Evolutionary conservation across 1,284 basidiomycete species (phyloP).

Genomic region (Marasmius sp.): DNA sequence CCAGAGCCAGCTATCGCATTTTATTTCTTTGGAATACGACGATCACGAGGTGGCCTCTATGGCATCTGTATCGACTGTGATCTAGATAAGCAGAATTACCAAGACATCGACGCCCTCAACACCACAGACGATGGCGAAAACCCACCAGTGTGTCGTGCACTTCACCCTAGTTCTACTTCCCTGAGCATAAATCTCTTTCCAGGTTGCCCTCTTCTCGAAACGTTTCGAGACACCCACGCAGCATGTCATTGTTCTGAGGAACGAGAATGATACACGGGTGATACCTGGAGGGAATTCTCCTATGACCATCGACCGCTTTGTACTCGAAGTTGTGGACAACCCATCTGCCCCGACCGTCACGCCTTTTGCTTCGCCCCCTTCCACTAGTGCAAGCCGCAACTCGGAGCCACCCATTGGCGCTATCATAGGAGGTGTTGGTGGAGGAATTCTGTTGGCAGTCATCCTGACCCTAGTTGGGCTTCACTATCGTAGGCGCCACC

Average conservation of each 20-base stretch:
- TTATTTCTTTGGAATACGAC: no score
- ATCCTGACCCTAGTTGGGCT: no score
- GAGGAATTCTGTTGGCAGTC: no score
- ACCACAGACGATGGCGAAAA: constrained; percentile 26
- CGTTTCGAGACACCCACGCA: not conserved
- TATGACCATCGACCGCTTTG: constrained; percentile 27
- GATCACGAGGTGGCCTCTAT: constrained; percentile 11
- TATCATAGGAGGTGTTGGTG: no score
- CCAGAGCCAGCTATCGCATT: no score
- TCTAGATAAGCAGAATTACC: constrained; percentile 22
- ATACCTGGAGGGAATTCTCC: constrained; percentile 22
- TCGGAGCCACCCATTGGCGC: no score
- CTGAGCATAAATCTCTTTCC: constrained; percentile 22
- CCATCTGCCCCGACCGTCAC: not conserved
- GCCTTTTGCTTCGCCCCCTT: no score
- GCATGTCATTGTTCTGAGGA: not conserved
- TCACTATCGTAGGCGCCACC: no score
- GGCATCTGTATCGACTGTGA: constrained; percentile 31
- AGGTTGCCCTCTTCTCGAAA: constrained; percentile 14
- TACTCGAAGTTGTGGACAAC: constrained; percentile 19
- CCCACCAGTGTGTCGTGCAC: constrained; percentile 22
- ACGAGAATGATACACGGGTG: not conserved
- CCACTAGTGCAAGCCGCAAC: no score
- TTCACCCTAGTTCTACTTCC: not conserved
- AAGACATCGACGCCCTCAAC: constrained; percentile 26